Base-by-base conservation (phyloP, 345 rosid species). In the Moricandia moricandioides region DNA sequence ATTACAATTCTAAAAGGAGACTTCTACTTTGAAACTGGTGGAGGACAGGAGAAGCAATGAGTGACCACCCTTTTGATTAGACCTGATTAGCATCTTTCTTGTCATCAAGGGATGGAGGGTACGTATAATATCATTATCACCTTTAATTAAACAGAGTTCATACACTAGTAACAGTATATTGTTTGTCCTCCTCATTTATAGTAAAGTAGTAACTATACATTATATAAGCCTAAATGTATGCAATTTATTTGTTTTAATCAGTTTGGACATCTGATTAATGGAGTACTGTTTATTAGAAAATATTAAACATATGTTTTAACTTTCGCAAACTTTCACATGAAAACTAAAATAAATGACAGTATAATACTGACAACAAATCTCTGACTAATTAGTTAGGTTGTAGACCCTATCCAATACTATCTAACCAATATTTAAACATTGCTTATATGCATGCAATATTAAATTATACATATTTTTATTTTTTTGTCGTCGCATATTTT, bases 51-150 rank as follows among this genome's bases (percentile, higher is more conserved):
- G 31, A 4, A 7, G 56, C 8, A 76, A 60, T 60, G 79, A 60
- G 78, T 45, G 73, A 34, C 61, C 59, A 76, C 29, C 11, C 70
- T 58, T 70, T 70, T 64, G 76, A 70, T 70, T 64, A 64, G 80
- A 77, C 76, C 24, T 55, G 71, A 70, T 77, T 70, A 52, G 76
- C 71, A 70, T 77, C 43, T 77, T 77, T 70, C 62, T 76, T 56
- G 65, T 64, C 43, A 69, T 52, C 33, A 61, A 69, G 18, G 17
- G 24, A 21, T 21, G 24, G 24, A 21, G 11, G 54, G 9, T 39
- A 60, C 62, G 16, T 68, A 16, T 57, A 58, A 26, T 70, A 70
- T 76, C 75, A 54, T 76, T 55, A 70, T 55, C 80, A 31, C 39
- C 64, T 61, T 61, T 51, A 68, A 51, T 75, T 55, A 54, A 69